These are phyloP conservation scores for Colletotrichum sp. DNA, from an alignment of 2,329 filamentous ascomycete species.

Conservation along the genomic window DNA sequence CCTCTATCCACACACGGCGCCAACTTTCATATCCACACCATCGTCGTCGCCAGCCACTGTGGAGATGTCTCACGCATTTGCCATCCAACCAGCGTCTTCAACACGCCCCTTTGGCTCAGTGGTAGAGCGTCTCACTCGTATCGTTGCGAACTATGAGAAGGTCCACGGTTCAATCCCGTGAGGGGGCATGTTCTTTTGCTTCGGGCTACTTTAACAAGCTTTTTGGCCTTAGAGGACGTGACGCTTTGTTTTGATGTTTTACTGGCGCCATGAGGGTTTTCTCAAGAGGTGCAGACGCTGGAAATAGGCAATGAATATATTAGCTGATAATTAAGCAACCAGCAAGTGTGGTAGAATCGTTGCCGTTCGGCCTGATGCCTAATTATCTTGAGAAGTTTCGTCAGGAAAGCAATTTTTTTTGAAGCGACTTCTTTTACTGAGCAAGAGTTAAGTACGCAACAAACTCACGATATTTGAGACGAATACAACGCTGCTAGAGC, in stretches of 20 bases:
- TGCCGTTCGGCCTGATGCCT: background rate
- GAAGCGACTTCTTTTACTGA: too few species aligned
- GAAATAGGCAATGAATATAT: background rate
- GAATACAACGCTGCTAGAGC: too few species aligned
- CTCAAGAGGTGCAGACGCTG: accelerated
- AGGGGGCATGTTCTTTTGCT: conserved; percentile 1
- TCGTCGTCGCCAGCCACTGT: background rate
- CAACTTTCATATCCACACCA: background rate
- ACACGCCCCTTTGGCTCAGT: conserved; percentile 17
- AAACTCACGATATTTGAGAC: too few species aligned
- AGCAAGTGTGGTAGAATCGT: background rate
- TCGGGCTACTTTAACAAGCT: too few species aligned
- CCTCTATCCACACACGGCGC: background rate
- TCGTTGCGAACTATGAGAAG: background rate
- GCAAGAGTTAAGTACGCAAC: too few species aligned
- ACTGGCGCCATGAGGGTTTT: background rate
- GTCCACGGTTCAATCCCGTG: conserved; percentile 21
- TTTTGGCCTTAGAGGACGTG: background rate
- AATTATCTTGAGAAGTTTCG: background rate
- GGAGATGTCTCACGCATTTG: background rate
- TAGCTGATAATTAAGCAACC: background rate
- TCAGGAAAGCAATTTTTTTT: background rate
- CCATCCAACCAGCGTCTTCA: background rate
- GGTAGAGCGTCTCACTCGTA: conserved; percentile 22
- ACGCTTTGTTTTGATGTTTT: background rate